phyloP scores from a whole-genome alignment of 495 filamentous ascomycete species.

The Penicillium soppii region DNA sequence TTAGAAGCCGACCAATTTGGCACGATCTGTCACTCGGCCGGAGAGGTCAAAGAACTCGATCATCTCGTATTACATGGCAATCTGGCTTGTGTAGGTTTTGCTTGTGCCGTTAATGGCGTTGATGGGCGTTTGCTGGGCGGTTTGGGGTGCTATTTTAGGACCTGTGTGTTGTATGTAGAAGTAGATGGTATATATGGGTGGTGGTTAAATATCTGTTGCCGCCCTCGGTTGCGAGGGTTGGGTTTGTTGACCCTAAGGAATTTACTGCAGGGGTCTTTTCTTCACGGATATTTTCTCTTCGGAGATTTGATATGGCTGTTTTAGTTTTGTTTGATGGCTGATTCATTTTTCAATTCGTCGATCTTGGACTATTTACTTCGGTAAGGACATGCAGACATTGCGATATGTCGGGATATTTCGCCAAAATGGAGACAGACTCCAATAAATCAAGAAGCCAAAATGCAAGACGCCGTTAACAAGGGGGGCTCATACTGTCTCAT shows the following conservation, averaged over 20 bases:
- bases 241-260: too few relatives aligned
- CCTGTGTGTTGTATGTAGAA: not conserved
- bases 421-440: not conserved
- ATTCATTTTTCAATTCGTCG: too few relatives aligned
- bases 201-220: not conserved
- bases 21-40: not conserved
- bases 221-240: not conserved
- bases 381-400: conserved; percentile 6
- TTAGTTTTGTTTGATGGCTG: too few relatives aligned
- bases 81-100: not conserved
- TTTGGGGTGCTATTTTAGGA: conserved; percentile 7
- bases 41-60: not conserved
- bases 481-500: conserved; percentile 2
- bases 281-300: too few relatives aligned
- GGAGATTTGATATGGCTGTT: too few relatives aligned
- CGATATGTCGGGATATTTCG: conserved; percentile 14
- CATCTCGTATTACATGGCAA: conserved; percentile 3
- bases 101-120: not conserved
- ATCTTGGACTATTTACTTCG: not conserved
- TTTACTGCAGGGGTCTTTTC: too few relatives aligned
- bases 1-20: conserved; percentile 9
- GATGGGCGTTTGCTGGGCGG: conserved; percentile 1
- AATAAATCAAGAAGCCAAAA: conserved; percentile 1
- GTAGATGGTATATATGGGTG: not conserved
- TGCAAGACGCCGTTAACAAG: not conserved